Percentiles rank a stretch among this genome's conserved stretches.
phyloP scores from a whole-genome alignment of 345 rosid genomes.

The Alliaria petiolata region DNA sequence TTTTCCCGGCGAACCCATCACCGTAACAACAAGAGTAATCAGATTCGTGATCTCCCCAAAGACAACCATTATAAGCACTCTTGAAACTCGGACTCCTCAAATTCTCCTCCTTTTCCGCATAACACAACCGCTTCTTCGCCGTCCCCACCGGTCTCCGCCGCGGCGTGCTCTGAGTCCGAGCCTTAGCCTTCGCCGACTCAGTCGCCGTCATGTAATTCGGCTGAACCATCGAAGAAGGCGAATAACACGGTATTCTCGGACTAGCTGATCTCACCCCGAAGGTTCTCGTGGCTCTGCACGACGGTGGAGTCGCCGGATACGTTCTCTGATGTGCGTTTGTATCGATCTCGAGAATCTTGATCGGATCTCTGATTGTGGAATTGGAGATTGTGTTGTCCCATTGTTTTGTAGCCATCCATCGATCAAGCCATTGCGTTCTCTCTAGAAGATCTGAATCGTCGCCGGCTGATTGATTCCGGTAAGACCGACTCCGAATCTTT shows the following conservation, averaged over 20 bases:
- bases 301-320: constrained; percentile 59
- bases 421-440: constrained; percentile 71
- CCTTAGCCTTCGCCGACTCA: constrained; percentile 77
- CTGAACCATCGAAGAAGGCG: constrained; percentile 41
- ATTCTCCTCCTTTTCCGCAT: constrained; percentile 45
- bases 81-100: constrained; percentile 71
- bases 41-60: constrained; percentile 45
- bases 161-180: constrained; percentile 72
- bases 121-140: constrained; percentile 67
- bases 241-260: constrained; percentile 50
- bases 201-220: constrained; percentile 93
- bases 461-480: constrained; percentile 55
- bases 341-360: constrained; percentile 58
- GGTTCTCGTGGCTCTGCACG: constrained; percentile 45
- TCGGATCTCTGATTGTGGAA: constrained; percentile 40
- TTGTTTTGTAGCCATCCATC: constrained; percentile 79
- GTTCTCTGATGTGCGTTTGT: constrained; percentile 30
- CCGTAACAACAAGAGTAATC: constrained; percentile 42
- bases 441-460: constrained; percentile 50
- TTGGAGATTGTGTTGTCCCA: constrained; percentile 48
- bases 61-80: constrained; percentile 50
- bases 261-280: constrained; percentile 61
- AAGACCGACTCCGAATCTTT: constrained; percentile 57
- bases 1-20: constrained; percentile 52
- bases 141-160: constrained; percentile 48